Evolutionary conservation across 129 eudicot species (phyloP).

Genomic region (Scalesia atractyloides): DNA sequence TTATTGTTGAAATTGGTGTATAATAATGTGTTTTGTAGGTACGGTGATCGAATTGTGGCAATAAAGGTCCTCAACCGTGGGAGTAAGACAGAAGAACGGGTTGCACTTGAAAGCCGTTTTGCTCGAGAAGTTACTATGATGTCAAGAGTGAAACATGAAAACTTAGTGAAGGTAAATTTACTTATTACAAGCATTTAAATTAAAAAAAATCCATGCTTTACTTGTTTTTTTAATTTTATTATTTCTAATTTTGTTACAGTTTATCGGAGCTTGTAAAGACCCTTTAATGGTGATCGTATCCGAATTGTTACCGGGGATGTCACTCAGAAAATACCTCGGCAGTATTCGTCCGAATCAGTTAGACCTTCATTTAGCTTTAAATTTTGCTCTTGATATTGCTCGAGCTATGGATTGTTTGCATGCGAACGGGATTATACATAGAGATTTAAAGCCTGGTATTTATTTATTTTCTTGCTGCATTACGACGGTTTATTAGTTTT

Average conservation of each 20-base stretch:
- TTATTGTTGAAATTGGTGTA: background rate
- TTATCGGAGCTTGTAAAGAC: slow-evolving; percentile 97
- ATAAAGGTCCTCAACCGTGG: slow-evolving; percentile 90
- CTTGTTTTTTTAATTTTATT: background rate
- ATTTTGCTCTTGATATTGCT: slow-evolving; percentile 95
- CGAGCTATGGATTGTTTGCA: slow-evolving; percentile 94
- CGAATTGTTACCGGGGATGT: slow-evolving; percentile 90
- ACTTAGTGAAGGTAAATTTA: slow-evolving; percentile 77
- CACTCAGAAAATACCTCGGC: slow-evolving; percentile 78
- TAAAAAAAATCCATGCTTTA: background rate
- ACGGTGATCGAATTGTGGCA: slow-evolving; percentile 78
- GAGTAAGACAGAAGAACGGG: slow-evolving; percentile 67
- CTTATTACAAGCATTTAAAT: background rate
- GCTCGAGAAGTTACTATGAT: slow-evolving; percentile 93
- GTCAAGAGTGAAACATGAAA: slow-evolving; percentile 89
- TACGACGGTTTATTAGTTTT: background rate
- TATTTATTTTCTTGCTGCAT: background rate
- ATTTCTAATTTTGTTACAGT: slow-evolving; percentile 43
- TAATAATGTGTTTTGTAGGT: slow-evolving; percentile 45
- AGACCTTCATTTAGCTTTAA: slow-evolving; percentile 70
- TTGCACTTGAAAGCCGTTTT: slow-evolving; percentile 80
- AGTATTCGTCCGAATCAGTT: slow-evolving; percentile 79
- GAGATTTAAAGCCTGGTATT: slow-evolving; percentile 95
- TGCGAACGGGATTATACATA: slow-evolving; percentile 94
- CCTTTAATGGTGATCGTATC: slow-evolving; percentile 98